Percentiles rank a stretch among this genome's conserved stretches.
These are phyloP conservation scores for Neurospora sp. DNA, from an alignment of 495 filamentous ascomycete species.

Conservation along the genomic window DNA sequence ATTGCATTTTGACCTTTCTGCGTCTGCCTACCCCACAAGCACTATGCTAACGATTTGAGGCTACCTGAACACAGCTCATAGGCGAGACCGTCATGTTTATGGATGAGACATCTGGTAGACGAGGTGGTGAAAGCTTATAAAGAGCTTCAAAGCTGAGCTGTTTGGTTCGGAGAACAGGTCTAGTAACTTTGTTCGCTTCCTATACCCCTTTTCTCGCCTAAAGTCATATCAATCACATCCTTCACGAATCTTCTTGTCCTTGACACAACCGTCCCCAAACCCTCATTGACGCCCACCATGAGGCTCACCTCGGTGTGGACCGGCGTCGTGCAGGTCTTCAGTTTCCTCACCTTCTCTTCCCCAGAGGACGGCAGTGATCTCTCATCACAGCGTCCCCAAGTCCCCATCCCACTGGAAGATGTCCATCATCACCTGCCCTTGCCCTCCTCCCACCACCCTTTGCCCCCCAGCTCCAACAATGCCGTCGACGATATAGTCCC, in stretches of 20 bases:
- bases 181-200: neutral
- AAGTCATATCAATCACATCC: neutral
- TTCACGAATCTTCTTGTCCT: neutral
- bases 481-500: neutral
- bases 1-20: neutral
- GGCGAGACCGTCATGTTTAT: neutral
- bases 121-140: neutral
- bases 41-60: neutral
- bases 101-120: neutral
- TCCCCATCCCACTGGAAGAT: neutral
- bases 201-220: neutral
- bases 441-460: neutral
- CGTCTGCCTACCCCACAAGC: neutral
- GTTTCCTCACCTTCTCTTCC: conserved; percentile 6
- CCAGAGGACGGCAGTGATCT: neutral
- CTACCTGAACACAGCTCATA: neutral
- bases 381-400: neutral
- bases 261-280: neutral
- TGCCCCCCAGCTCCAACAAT: neutral
- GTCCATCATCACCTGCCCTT: neutral
- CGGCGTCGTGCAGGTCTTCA: conserved; percentile 6
- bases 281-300: conserved; percentile 1
- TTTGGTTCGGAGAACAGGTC: neutral
- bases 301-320: conserved; percentile 9
- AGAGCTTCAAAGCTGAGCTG: neutral